Evolutionary conservation across 352 stramenopile genomes (phyloP), one percentile per base, ranked within the genome.

Genomic region (Phytophthora pini): DNA sequence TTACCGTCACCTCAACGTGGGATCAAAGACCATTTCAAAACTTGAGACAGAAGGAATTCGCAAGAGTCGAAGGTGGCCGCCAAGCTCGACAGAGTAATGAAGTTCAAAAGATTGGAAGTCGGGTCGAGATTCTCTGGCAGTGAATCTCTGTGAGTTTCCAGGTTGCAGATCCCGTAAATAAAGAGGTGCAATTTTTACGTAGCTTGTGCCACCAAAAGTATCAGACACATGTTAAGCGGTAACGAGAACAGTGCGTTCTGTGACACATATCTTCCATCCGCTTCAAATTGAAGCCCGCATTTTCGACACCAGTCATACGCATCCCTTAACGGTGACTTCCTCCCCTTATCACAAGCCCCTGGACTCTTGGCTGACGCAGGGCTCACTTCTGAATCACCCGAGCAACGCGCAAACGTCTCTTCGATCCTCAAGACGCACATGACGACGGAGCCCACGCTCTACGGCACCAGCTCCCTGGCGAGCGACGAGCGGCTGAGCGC

Each of bases 381-480:
- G 12, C 38, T 56, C 52, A 59, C 39, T 59, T 50, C 26, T 59
- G 52, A 59, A 59, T 59, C 38, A 29, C 32, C 52, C 27, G 10
- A 59, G n/a, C 15, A 41, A 17, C 7, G 52, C 52, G n/a, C 34
- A 59, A 59, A 41, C 11, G 24, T 31, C 45, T 32, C 40, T 47
- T 24, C 8, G 22, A 31, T 17, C 38, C 39, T 12, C 40, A 46
- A 22, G 29, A 60, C 38, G 50, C 45, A 7, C 12, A 45, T 57
- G 44, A 55, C 55, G 40, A 46, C 38, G 36, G 64, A 77, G 49
- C 58, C 64, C 3, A 88, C 79, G 6, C 67, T 59, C n/a, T 88
- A 88, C 65, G 79, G 79, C 46, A 87, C 76, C 11, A 73, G 68
- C 26, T 79, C 71, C 13, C 24, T 79, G 4, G 54, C 60, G 20